Base-by-base conservation (phyloP, 257 asterid species). In the Solanum dulcamara region DNA sequence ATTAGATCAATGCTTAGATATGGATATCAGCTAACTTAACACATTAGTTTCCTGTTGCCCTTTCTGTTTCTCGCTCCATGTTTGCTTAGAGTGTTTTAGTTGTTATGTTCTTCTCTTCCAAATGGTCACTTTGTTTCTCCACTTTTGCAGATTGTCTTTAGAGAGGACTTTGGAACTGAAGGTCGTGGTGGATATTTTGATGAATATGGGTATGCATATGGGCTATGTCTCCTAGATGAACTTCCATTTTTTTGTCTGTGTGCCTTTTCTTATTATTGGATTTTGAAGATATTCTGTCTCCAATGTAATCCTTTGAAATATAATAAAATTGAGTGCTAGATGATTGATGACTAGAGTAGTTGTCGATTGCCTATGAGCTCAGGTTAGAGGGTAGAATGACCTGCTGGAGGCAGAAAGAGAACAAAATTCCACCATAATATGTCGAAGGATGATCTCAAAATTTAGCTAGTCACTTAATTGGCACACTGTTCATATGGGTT, bases 141-240 rank as follows among this genome's bases (percentile, higher is more conserved):
- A 50, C 62, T 35, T 82, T 87, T 83, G 67, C 93, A 97, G 99
- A 97, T 97, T 86, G 99, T 97, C 87, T 97, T 97, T 86, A 92
- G 98, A 90, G 99, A 97, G 90, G 99, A 97, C 93, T 97, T 97
- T 85, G 99, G 99, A 87, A 95, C 98, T 64, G 99, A 97, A 81
- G 99, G 99, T 14, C 99, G 99, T 26, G 99, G 99, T 88, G 99
- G 99, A 90, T 97, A 97, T 89, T 97, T 97, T 84, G 98, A 97
- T 88, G 93, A 97, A 88, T 97, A 97, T 83, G 99, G 99, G 99
- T 95, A 92, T 88, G 94, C 86, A 66, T 72, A 42, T 44, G 59
- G 28, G 83, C 55, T 72, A 40, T 72, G 9, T 75, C 60, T 44
- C 82, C 62, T 37, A 71, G 32, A 38, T 22, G 80, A 46, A 48